phyloP scores from a whole-genome alignment of 2,329 filamentous ascomycete genomes.

The Sporothrix globosa region DNA sequence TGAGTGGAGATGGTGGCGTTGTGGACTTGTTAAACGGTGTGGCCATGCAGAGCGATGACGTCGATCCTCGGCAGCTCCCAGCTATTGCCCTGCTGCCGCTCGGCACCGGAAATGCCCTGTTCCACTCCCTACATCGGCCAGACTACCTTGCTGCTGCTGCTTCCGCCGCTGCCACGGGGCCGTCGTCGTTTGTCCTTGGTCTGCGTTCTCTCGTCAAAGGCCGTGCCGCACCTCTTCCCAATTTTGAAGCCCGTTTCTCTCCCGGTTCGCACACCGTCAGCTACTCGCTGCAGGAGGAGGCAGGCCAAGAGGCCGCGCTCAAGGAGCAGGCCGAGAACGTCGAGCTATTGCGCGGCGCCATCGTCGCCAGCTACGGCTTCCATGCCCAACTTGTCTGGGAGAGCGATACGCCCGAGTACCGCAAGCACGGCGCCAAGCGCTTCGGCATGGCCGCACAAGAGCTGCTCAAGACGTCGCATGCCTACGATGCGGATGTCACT shows the following conservation, averaged over 20 bases:
- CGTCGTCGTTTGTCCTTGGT: constrained; percentile 54
- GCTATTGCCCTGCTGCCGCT: constrained; percentile 61
- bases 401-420: constrained; percentile 81
- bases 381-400: constrained; percentile 89
- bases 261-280: constrained; percentile 57
- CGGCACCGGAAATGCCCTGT: constrained; percentile 68
- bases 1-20: constrained; percentile 87
- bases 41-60: constrained; percentile 29
- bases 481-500: constrained; percentile 52
- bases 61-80: constrained; percentile 41
- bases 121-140: constrained; percentile 64
- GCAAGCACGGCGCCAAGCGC: constrained; percentile 72
- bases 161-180: constrained; percentile 45
- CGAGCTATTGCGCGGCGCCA: constrained; percentile 64
- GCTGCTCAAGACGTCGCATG: constrained; percentile 62
- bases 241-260: constrained; percentile 65
- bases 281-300: constrained; percentile 39
- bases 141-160: constrained; percentile 48
- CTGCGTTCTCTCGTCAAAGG: constrained; percentile 66
- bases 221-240: constrained; percentile 57
- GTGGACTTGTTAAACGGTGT: constrained; percentile 77
- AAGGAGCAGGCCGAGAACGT: constrained; percentile 41
- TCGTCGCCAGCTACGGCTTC: constrained; percentile 88
- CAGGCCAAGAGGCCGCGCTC: constrained; percentile 20
- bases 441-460: constrained; percentile 85